These are phyloP conservation scores for Tetrastigma voinierianum DNA, from an alignment of 164 flowering plant genomes.

Conservation along the genomic window DNA sequence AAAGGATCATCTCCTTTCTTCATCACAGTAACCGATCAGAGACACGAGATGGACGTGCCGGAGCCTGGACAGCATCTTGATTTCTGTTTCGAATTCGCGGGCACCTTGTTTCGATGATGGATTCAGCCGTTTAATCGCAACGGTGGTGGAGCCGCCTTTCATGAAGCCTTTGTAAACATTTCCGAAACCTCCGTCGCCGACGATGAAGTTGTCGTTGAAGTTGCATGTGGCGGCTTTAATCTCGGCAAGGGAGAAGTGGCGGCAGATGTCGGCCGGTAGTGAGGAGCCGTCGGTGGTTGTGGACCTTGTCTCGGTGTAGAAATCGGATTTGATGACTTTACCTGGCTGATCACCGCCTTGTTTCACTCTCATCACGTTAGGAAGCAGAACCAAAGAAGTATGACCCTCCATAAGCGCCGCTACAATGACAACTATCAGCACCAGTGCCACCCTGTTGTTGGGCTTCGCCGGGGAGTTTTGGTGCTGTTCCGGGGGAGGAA, in stretches of 20 bases:
- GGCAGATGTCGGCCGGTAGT: conserved; percentile 20
- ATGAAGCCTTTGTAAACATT: conserved; percentile 29
- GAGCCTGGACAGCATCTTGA: conserved; percentile 27
- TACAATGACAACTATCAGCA: background rate
- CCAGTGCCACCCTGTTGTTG: too few species aligned
- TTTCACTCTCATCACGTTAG: conserved; percentile 3
- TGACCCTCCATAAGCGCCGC: too few species aligned
- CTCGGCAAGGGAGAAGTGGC: conserved; percentile 19
- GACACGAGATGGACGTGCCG: conserved; percentile 32
- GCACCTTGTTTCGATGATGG: conserved; percentile 23
- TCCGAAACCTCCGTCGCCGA: conserved; percentile 34
- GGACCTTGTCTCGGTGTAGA: conserved; percentile 3
- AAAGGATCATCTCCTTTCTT: conserved; percentile 34
- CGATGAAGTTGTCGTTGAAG: conserved; percentile 16
- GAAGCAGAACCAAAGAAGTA: conserved; percentile 7
- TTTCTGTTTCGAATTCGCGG: conserved; percentile 29
- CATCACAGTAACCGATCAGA: conserved; percentile 36
- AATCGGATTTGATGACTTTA: background rate
- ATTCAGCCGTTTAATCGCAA: conserved; percentile 33
- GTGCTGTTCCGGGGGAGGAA: background rate
- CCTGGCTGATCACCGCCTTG: background rate
- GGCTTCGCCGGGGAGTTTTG: too few species aligned
- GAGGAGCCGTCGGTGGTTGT: conserved; percentile 2
- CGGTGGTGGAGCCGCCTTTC: conserved; percentile 18
- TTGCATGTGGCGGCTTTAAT: conserved; percentile 25